Percentiles rank a stretch among this genome's conserved stretches.
Evolutionary conservation across 1,284 basidiomycete genomes (phyloP).

Genomic region (Papiliotrema laurentii): DNA sequence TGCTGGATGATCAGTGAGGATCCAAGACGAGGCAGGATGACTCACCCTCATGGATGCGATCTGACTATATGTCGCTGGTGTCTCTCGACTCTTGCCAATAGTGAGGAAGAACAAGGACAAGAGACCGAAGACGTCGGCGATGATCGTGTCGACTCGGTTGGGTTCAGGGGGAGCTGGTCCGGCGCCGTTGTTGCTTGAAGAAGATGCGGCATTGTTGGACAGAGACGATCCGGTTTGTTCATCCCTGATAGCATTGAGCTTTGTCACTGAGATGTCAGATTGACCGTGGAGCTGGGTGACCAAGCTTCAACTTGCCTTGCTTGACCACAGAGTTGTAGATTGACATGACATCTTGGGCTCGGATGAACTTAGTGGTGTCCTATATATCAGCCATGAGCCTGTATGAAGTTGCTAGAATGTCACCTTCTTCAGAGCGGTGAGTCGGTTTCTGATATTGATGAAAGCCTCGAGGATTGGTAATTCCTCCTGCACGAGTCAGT

Average conservation of each 20-base stretch:
- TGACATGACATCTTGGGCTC: constrained; percentile 85
- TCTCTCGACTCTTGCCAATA: constrained; percentile 87
- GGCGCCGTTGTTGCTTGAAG: constrained; percentile 12
- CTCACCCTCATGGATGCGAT: constrained; percentile 88
- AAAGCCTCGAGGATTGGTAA: constrained; percentile 91
- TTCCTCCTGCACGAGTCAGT: constrained; percentile 55
- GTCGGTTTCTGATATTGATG: constrained; percentile 86
- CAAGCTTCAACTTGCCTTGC: constrained; percentile 61
- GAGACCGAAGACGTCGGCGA: constrained; percentile 88
- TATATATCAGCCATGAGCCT: constrained; percentile 36
- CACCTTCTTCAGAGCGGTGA: constrained; percentile 57
- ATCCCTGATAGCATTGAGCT: constrained; percentile 85
- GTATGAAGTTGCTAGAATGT: background rate
- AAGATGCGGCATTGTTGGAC: constrained; percentile 16
- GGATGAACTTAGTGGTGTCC: constrained; percentile 80
- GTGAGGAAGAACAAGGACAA: constrained; percentile 89
- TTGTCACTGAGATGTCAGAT: constrained; percentile 63
- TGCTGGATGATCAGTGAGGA: constrained; percentile 56
- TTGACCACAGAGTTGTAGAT: constrained; percentile 93
- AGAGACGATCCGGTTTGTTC: constrained; percentile 27
- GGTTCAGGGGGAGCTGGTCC: constrained; percentile 57
- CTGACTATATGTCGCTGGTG: constrained; percentile 88
- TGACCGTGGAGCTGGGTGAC: background rate
- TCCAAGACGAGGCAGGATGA: constrained; percentile 27
- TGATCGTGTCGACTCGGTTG: constrained; percentile 85